Evolutionary conservation across 108 stramenopile species (phyloP).

Genomic region (Fistulifera solaris): DNA sequence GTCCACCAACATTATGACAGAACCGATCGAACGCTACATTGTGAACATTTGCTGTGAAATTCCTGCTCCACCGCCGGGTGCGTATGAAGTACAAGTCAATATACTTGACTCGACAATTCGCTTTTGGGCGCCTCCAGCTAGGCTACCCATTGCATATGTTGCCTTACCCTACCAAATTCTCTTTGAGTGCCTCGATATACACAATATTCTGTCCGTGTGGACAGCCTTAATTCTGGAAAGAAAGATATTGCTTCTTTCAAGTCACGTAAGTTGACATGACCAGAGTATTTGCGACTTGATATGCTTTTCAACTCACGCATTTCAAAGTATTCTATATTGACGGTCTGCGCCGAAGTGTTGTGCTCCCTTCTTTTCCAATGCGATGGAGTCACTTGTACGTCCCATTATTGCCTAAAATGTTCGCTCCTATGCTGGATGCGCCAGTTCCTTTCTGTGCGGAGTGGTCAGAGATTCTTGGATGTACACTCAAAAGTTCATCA

Average conservation of each 20-base stretch:
- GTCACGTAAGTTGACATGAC: too few species aligned
- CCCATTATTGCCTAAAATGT: constrained; percentile 68
- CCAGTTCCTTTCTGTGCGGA: constrained; percentile 86
- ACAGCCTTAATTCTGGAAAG: constrained; percentile 78
- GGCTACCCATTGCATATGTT: constrained; percentile 90
- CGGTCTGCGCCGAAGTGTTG: constrained; percentile 89
- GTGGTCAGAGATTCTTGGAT: constrained; percentile 73
- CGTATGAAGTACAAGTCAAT: constrained; percentile 75
- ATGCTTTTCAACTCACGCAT: constrained; percentile 9
- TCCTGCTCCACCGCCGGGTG: constrained; percentile 93
- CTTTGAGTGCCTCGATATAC: constrained; percentile 85
- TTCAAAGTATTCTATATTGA: constrained; percentile 75
- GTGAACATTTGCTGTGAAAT: constrained; percentile 91
- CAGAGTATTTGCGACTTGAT: too few species aligned
- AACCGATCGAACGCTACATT: constrained; percentile 93
- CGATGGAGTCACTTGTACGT: constrained; percentile 90
- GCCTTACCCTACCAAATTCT: constrained; percentile 82
- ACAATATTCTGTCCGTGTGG: constrained; percentile 73
- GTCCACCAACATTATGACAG: constrained; percentile 70
- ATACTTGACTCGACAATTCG: constrained; percentile 68
- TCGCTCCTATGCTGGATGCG: constrained; percentile 84
- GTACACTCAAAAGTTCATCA: constrained; percentile 55
- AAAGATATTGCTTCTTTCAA: constrained; percentile 60
- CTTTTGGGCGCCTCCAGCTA: constrained; percentile 91
- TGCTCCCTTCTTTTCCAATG: constrained; percentile 91